Conservation (phyloP, 106 monocot genomes). For the Dendrobium huoshanense region DNA sequence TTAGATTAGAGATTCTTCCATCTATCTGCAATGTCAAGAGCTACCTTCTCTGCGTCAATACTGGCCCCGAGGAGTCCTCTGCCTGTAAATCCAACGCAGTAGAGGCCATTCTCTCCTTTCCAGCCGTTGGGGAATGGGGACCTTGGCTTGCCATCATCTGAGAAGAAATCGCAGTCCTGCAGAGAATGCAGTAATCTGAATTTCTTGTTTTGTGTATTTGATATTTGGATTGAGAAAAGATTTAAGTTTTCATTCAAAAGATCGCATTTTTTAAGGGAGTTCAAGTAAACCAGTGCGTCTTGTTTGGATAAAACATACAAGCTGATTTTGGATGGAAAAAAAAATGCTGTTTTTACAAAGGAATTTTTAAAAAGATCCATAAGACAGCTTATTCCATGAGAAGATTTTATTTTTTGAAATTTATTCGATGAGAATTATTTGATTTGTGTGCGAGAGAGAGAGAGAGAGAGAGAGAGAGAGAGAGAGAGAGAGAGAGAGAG, state of each 20-base stretch:
- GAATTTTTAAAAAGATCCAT: too few species aligned
- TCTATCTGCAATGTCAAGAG: constrained; percentile 28
- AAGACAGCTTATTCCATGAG: too few species aligned
- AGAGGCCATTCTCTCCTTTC: constrained; percentile 54
- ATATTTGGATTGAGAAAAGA: background rate
- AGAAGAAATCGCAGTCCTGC: constrained; percentile 30
- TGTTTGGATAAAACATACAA: too few species aligned
- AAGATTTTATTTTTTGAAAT: too few species aligned
- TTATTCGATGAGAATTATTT: too few species aligned
- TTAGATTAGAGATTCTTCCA: constrained; percentile 16
- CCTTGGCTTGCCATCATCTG: constrained; percentile 38
- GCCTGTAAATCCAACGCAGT: constrained; percentile 53
- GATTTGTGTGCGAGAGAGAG: background rate
- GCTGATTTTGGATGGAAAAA: too few species aligned
- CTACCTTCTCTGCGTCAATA: constrained; percentile 28
- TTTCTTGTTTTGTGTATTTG: background rate
- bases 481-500: background rate
- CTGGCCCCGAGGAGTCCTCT: constrained; percentile 45
- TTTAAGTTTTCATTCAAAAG: background rate
- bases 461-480: too few species aligned
- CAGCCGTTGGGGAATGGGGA: constrained; percentile 28
- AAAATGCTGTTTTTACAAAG: too few species aligned
- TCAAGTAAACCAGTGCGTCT: background rate
- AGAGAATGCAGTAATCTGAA: background rate
- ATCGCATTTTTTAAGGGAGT: background rate